A percentile compares a stretch with the other conserved stretches of the same genome.
Conservation (phyloP, 2,329 filamentous ascomycete species). For the Diaporthe aspalathi region DNA sequence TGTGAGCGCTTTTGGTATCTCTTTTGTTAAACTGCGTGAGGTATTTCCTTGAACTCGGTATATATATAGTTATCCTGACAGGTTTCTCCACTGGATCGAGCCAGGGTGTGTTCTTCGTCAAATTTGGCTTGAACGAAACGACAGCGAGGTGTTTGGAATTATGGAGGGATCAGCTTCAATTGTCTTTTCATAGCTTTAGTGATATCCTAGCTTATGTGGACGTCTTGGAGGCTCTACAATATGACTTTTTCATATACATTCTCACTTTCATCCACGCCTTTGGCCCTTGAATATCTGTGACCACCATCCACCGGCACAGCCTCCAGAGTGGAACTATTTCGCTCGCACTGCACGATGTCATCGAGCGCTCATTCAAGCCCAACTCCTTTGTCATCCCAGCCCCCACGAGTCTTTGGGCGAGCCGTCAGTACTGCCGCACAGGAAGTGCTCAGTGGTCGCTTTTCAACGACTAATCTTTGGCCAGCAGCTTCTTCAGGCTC, state of each 20-base stretch:
- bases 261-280: not conserved
- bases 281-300: not conserved
- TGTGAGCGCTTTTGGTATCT: not conserved
- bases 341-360: too few relatives aligned
- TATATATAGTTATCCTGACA: not conserved
- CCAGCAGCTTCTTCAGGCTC: slow-evolving; percentile 25
- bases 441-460: too few relatives aligned
- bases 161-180: not conserved
- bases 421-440: not conserved
- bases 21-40: not conserved
- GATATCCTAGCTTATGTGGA: slow-evolving; percentile 1
- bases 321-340: not conserved
- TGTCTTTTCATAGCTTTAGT: not conserved
- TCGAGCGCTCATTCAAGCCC: not conserved
- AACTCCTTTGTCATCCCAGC: not conserved
- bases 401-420: too few relatives aligned
- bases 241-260: not conserved
- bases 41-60: too few relatives aligned
- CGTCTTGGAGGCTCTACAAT: not conserved
- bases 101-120: not conserved
- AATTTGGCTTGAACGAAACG: not conserved
- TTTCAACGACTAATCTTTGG: not conserved
- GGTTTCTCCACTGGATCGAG: not conserved
- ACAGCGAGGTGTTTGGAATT: slow-evolving; percentile 27
- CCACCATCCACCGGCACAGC: not conserved